Base-by-base conservation (phyloP, 371 early-diverging fungal genomes). In the Zychaea mexicana region DNA sequence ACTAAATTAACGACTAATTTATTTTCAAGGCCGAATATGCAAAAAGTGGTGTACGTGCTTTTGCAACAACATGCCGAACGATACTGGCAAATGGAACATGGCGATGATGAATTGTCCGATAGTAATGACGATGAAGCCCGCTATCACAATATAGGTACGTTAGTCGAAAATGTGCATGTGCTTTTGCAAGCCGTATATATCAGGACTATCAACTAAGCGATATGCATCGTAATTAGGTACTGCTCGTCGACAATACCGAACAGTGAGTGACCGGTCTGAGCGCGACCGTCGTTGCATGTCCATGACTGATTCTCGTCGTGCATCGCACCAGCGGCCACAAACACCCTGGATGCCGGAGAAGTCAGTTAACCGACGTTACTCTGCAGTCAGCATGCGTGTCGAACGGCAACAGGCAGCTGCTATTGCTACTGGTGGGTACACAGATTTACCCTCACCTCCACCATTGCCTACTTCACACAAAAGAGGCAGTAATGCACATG, bases 21-120 rank as follows among this genome's bases (percentile, higher is more conserved):
- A 38, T 26, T 22, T 13, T 27, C 13, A 64, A 80, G 81, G 52
- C 76, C 77, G 26, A 82, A 82, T 59, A 82, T 82, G 82, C 82
- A 82, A 69, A 82, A 82, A 52, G 82, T 82, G 2, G 75, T 78
- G 3, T 82, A 82, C 62, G 82, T 79, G 9, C 62, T 82, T 15
- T 67, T 82, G 26, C 76, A 79, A 42, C 79, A 75, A 42, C 82
- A 79, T 61, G 77, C 82, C 13, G 76, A 77, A 46, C 66, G 69
- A 26, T 79, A 79, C 22, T 82, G 82, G 82, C 79, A 82, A 56
- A 65, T 69, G 13, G 79, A 79, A 22, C 79, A 82, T 39, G 74
- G 69, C 54, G 79, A 79, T 33, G 82, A 72, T 15, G 66, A 65
- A 15, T 30, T 60, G 15, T 55, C 26, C 15, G 19, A 66, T 42